Base-by-base conservation (phyloP, 257 asterid genomes). In the Fraxinus pennsylvanica region DNA sequence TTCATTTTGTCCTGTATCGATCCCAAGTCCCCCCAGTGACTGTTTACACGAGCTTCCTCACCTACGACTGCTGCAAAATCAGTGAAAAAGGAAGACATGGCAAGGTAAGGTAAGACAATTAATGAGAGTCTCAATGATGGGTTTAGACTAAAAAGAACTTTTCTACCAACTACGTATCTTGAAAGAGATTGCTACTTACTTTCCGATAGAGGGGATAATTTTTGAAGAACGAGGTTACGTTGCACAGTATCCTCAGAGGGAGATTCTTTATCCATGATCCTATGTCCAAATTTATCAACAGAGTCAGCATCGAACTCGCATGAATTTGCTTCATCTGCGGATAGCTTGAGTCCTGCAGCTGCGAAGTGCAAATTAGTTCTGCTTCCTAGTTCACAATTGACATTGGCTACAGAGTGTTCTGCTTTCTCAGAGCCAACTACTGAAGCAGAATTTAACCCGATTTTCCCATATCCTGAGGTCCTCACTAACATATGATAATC, bases 1-100 rank as follows among this genome's bases (percentile, higher is more conserved):
- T 79, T 36, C 19, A 35, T 59, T 59, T 68, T 59, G 22, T 47
- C 71, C 47, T 80, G 78, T 25, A 59, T 59, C 67, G 84, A 75
- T 43, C 21, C 76, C 29, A 59, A 66, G 73, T 75, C 81, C 69
- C 78, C 39, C 69, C 71, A 79, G 39, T n/a, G 63, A 45, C 75
- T 45, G 74, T 76, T 78, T 39, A 70, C 76, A 57, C 13, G 71
- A 10, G 72, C 79, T 25, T 83, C 82, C 59, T 3, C 76, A 81
- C 57, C 76, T 30, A 33, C 76, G 17, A 45, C 75, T 57, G 84
- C 30, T n/a, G 67, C 67, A 59, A 59, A 59, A 21, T 59, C 67
- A 22, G 59, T 47, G 59, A 47, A 47, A 47, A 47, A 47, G 59
- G 59, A 47, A 47, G 59, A 47, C 2, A 0, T 15, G 59, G 59